Percentiles rank a stretch among this genome's conserved stretches.
phyloP scores from a whole-genome alignment of 2,329 filamentous ascomycete species.

The Tricladium varicosporioides region DNA sequence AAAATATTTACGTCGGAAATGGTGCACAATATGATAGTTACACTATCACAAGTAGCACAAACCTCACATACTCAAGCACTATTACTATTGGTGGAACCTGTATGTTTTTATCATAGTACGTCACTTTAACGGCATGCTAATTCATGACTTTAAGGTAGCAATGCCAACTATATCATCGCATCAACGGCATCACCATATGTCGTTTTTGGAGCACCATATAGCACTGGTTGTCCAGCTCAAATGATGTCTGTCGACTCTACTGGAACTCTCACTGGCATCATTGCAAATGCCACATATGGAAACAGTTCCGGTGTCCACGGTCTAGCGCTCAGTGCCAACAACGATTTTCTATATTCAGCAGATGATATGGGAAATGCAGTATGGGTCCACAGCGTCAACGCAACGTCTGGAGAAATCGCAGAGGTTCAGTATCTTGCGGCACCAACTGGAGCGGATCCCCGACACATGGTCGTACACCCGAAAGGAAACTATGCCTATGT shows the following conservation, averaged over 20 bases:
- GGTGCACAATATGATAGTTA: constrained; percentile 23
- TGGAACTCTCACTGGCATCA: constrained; percentile 14
- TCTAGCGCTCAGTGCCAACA: constrained; percentile 22
- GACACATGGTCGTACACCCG: constrained; percentile 32
- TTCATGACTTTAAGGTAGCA: constrained; percentile 2
- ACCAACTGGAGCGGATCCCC: constrained; percentile 25
- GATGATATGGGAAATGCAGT: constrained; percentile 35
- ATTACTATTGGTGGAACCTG: constrained; percentile 17
- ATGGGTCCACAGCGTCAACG: constrained; percentile 31
- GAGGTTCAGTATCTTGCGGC: constrained; percentile 24
- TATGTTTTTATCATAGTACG: background rate
- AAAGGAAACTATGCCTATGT: constrained; percentile 32
- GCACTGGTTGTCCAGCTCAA: constrained; percentile 20
- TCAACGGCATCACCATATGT: constrained; percentile 19
- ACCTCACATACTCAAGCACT: constrained; percentile 18
- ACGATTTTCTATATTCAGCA: constrained; percentile 33
- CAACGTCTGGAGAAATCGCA: constrained; percentile 17
- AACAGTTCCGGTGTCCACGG: constrained; percentile 30
- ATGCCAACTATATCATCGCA: constrained; percentile 21
- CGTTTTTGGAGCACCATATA: constrained; percentile 26
- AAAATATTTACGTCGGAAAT: constrained; percentile 24
- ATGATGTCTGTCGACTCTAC: constrained; percentile 25
- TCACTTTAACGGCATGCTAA: background rate
- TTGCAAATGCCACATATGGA: constrained; percentile 24
- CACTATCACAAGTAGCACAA: constrained; percentile 15